Conservation (phyloP, 306 rosid species). For the Sindora glabra region DNA sequence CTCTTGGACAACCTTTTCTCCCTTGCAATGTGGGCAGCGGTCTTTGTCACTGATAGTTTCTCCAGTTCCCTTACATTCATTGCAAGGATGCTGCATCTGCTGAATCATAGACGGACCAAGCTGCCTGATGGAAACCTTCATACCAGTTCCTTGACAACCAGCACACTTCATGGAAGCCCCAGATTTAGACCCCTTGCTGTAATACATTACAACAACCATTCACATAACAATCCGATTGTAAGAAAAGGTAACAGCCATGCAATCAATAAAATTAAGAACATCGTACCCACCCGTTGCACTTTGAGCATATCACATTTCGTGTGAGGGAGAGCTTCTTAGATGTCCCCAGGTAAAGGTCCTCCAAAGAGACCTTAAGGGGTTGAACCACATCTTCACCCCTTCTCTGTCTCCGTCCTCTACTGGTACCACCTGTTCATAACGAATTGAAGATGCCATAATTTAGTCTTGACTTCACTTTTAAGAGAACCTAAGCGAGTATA, state of each 20-base stretch:
- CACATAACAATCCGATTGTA: not conserved
- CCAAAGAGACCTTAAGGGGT: constrained; percentile 87
- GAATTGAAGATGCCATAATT: constrained; percentile 10
- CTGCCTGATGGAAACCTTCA: constrained; percentile 88
- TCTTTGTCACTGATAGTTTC: constrained; percentile 87
- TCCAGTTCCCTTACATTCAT: constrained; percentile 93
- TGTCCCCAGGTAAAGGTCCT: constrained; percentile 74
- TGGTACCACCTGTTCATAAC: constrained; percentile 64
- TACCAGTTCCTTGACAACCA: constrained; percentile 93
- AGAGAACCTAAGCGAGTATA: not conserved
- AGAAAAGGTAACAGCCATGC: not conserved
- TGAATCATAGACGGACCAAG: constrained; percentile 97
- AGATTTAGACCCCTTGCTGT: constrained; percentile 91
- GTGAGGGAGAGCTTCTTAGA: constrained; percentile 94
- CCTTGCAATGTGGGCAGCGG: constrained; percentile 83
- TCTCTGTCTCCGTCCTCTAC: constrained; percentile 92
- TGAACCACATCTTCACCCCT: constrained; percentile 94
- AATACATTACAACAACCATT: not conserved
- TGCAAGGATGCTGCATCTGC: constrained; percentile 97
- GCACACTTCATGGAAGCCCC: constrained; percentile 85
- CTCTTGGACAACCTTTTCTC: constrained; percentile 90
- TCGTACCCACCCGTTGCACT: constrained; percentile 76
- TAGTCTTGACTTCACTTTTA: not conserved
- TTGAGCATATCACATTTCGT: constrained; percentile 68
- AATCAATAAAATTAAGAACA: not conserved